Evolutionary conservation across 2,329 filamentous ascomycete genomes (phyloP), one percentile per base, ranked within the genome.

Genomic region (Cyphellophora attinorum): DNA sequence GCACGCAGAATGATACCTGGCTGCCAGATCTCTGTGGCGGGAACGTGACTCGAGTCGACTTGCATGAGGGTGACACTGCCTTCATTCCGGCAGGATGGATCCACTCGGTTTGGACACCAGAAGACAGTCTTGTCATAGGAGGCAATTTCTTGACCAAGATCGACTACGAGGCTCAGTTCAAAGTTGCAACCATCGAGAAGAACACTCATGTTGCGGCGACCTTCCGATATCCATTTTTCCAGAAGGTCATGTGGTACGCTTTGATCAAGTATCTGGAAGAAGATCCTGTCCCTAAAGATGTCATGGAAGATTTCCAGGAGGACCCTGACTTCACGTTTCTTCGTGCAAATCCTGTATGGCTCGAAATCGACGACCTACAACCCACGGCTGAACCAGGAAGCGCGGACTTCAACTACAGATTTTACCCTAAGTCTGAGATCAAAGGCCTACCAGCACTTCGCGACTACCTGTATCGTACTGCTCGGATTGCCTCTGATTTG

Each of bases 1-100:
- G 72, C 3, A 69, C 74, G 12, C 77, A 81, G 52, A 76, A 79
- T 40, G 74, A 69, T 41, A 79, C 74, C 10, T 81, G 76, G 54
- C 64, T 81, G 19, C 74, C 72, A 4, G 67, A 74, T 38, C 68
- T 77, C 45, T 49, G 46, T 27, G 76, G 74, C 12, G 76, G 76
- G 41, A 76, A 80, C 45, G 80, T 76, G 52, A 79, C 76, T 48
- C 65, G 77, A 31, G 74, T 81, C 28, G 76, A 81, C 51, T 63
- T 81, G 4, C 69, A 66, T 32, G 73, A 74, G 42, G 77, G 77
- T 19, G 77, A 81, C 50, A 81, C 77, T 3, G 80, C 81, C 71
- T 60, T 81, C 28, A 81, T 81, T 42, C 77, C 77, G 4, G 79
- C 77, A 19, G 77, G 77, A 13, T 81, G 77, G 77, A 81, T 81